phyloP scores from a whole-genome alignment of 2,329 filamentous ascomycete genomes.

The Aureobasidium sp. region DNA sequence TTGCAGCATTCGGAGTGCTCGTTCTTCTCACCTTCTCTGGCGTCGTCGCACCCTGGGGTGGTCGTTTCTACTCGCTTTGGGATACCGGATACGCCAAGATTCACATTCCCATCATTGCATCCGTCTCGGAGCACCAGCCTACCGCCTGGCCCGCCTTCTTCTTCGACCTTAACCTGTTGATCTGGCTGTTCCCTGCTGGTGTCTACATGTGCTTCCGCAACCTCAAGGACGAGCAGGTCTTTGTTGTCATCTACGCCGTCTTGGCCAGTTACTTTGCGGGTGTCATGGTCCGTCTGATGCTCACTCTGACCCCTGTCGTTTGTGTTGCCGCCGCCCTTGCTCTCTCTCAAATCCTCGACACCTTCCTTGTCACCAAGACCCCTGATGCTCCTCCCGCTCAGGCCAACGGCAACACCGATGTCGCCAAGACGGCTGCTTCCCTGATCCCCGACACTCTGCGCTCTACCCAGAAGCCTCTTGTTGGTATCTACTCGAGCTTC shows the following conservation, averaged over 20 bases:
- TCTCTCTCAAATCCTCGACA: constrained; percentile 79
- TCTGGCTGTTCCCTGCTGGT: constrained; percentile 98
- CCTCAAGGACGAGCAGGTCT: constrained; percentile 92
- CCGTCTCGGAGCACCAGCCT: constrained; percentile 98
- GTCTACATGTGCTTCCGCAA: constrained; percentile 97
- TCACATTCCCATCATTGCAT: constrained; percentile 98
- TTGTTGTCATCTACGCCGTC: constrained; percentile 93
- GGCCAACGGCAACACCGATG: constrained; percentile 36
- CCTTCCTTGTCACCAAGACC: constrained; percentile 62
- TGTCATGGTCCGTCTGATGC: constrained; percentile 98
- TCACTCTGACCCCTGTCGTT: constrained; percentile 91
- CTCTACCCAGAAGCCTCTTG: constrained; percentile 60
- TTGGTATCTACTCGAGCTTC: constrained; percentile 74
- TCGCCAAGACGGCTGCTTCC: constrained; percentile 48
- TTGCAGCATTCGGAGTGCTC: constrained; percentile 65
- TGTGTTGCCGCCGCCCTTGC: constrained; percentile 90
- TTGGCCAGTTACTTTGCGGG: constrained; percentile 96
- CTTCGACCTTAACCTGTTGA: constrained; percentile 95
- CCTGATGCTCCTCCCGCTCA: constrained; percentile 45
- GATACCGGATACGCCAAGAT: constrained; percentile 98
- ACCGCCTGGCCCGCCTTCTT: constrained; percentile 99
- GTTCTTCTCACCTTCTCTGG: constrained; percentile 75
- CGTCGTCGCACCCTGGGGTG: constrained; percentile 93
- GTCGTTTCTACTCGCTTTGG: constrained; percentile 98
- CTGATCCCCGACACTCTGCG: constrained; percentile 51